Base-by-base conservation (phyloP, 148 eudicot species). In the Persicaria tinctoria region DNA sequence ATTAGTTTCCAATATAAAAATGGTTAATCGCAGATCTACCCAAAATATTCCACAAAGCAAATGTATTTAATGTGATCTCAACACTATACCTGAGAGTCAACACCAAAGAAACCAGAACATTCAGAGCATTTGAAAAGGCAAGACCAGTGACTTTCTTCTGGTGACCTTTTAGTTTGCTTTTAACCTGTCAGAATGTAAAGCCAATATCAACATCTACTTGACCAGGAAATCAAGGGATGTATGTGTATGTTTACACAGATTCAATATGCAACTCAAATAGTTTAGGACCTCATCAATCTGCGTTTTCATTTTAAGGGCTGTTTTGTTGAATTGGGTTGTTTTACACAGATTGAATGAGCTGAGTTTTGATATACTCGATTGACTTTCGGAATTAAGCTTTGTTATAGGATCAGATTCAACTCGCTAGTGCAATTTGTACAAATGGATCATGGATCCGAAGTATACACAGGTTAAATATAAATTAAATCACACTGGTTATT, bases 61-160 rank as follows among this genome's bases (percentile, higher is more conserved):
- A 27, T 11, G 32, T 62, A 23, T 62, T 12, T 62, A 7, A 4
- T 23, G 32, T 1, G 32, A 18, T 62, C 46, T 62, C 53, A n/a
- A 44, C 73, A 6, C 53, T 74, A 38, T 72, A 90, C 92, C 90
- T 90, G 89, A 74, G 90, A 79, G 81, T 90, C 92, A 27, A 88
- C 90, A 38, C 96, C 92, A 51, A 83, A 55, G 96, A 90, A 55
- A 90, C 87, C 20, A 90, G 90, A 44, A 88, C 78, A 75, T 87
- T 76, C 18, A 84, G 77, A 71, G 66, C 84, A 73, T 75, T 82
- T 1, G 96, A 87, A 73, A 88, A 90, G 48, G 96, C 92, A 32
- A 90, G 88, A 23, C 96, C 92, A 48, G 88, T 90, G 20, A 90
- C 85, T 74, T 80, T 82, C 78, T 84, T 88, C 78, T 84, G 82